Evolutionary conservation across 2,329 filamentous ascomycete species (phyloP), one percentile per base, ranked within the genome.

Genomic region (Paracoccidioides lutzii): DNA sequence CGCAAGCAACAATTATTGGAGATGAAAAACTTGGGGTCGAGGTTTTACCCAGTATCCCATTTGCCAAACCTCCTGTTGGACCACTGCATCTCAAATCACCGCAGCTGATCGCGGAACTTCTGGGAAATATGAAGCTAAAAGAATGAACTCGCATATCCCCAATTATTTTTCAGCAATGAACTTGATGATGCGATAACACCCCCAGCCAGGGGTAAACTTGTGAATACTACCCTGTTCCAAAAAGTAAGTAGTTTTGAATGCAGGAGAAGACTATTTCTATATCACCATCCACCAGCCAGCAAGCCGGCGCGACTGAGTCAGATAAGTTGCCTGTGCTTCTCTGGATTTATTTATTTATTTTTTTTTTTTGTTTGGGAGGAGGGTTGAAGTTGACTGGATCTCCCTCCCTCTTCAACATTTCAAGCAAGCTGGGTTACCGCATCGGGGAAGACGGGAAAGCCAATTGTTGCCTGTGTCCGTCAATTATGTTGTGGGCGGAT

Each of bases 401-500:
- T n/a, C n/a, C 66, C 10, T 51, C 63, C 9, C 65, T 64, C 55
- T 74, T 73, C 46, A 66, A 73, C 57, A 71, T 69, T 0, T n/a
- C n/a, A n/a, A n/a, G 58, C 61, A 0, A 59, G 59, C 14, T 57
- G 72, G 42, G 69, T 73, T 1, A 57, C 58, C 5, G 60, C 63
- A 45, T 76, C 76, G 1, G 69, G 78, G 10, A 59, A 63, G 0
- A 61, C 78, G 54, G 75, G 75, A 37, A 81, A 87, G 69, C 83
- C 84, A 0, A 82, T 91, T 59, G 71, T 94, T 49, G 87, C n/a
- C 84, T 54, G 87, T 91, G 0, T 79, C 83, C 0, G 81, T 90
- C 64, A 90, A 90, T 71, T 90, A 94, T 70, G 83, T 87, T 1
- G 74, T 87, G 0, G 84, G 80, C 6, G 85, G 82, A 0, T 90